Evolutionary conservation across 2,329 filamentous ascomycete genomes (phyloP), one percentile per base, ranked within the genome.

Genomic region (Fusarium sp.): DNA sequence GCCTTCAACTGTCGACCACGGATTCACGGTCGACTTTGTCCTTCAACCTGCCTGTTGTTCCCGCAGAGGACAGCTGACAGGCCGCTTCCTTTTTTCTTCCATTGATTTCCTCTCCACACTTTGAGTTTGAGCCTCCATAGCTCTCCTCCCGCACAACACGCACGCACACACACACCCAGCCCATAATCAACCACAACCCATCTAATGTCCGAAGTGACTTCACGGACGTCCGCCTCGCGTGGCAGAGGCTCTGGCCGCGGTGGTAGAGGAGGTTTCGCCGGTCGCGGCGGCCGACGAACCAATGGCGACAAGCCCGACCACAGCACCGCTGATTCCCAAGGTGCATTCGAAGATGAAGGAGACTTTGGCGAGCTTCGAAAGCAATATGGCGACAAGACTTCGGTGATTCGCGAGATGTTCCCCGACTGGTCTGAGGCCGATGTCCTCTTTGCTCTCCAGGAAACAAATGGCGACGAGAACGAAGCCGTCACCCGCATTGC

Each of bases 401-500:
- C 88, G 72, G 91, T 92, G 79, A 91, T 99, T 82, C 95, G 94
- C 86, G 95, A 98, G 83, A 92, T 98, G 86, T 98, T 98, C 86
- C 91, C 94, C 69, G 93, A 95, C 84, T 98, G 96, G 96, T 96
- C 95, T 78, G 94, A 98, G 80, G 94, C 95, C 83, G 96, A 98
- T 83, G 90, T 98, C 74, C 91, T 98, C 74, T 96, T 96, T 82
- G 95, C 95, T 72, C 88, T 99, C 69, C 91, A 97, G 83, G 96
- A 99, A 87, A 93, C 92, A 64, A 90, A 94, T 79, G 94, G 93
- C 79, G 93, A 96, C 83, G 87, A 94, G 79, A 89, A 93, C 77
- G 85, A 90, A 78, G 90, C 93, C 75, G 93, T 94, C 81, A 91
- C 93, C 79, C 91, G 91, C 83, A 96, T 96, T 83, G 90, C 92